Percentiles rank a stretch among this genome's conserved stretches.
Conservation (phyloP, 2,329 filamentous ascomycete genomes). For the Calonectria hawksworthii region DNA sequence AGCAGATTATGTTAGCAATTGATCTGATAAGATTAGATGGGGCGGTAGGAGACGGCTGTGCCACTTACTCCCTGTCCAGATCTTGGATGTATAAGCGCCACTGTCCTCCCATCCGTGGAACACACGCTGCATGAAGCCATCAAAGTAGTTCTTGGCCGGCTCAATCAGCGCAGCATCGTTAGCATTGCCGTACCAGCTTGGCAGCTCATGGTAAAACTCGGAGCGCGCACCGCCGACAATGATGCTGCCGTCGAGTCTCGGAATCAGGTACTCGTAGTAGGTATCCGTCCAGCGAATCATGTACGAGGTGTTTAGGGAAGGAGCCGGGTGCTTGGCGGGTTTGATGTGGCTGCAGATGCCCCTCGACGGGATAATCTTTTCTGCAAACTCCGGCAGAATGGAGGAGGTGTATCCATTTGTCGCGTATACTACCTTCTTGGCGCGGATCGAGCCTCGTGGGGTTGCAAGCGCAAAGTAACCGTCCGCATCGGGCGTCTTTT, state of each 20-base stretch:
- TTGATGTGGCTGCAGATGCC: slow-evolving; percentile 25
- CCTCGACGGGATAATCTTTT: slow-evolving; percentile 12
- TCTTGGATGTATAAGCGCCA: slow-evolving; percentile 15
- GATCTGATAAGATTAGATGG: background rate
- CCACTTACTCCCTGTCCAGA: slow-evolving; percentile 25
- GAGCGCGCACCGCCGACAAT: slow-evolving; percentile 25
- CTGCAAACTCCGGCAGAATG: slow-evolving; percentile 17
- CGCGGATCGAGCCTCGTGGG: slow-evolving; percentile 7
- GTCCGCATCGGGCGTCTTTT: slow-evolving; percentile 21
- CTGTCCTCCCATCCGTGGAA: slow-evolving; percentile 25
- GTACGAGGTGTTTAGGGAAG: slow-evolving; percentile 15
- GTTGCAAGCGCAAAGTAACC: slow-evolving; percentile 30
- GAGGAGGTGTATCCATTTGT: slow-evolving; percentile 50
- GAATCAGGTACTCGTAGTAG: slow-evolving; percentile 23
- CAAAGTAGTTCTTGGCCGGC: slow-evolving; percentile 21
- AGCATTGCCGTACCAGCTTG: slow-evolving; percentile 25
- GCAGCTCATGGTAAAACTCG: slow-evolving; percentile 20
- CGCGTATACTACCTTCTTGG: slow-evolving; percentile 18
- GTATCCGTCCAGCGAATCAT: slow-evolving; percentile 24
- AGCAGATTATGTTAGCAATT: background rate
- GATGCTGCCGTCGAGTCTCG: slow-evolving; percentile 20
- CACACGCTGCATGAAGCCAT: slow-evolving; percentile 25
- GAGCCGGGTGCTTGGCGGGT: slow-evolving; percentile 8
- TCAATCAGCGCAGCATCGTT: slow-evolving; percentile 24
- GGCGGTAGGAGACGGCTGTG: background rate